phyloP scores from a whole-genome alignment of 1,284 basidiomycete genomes.

The Ganoderma sinense region DNA sequence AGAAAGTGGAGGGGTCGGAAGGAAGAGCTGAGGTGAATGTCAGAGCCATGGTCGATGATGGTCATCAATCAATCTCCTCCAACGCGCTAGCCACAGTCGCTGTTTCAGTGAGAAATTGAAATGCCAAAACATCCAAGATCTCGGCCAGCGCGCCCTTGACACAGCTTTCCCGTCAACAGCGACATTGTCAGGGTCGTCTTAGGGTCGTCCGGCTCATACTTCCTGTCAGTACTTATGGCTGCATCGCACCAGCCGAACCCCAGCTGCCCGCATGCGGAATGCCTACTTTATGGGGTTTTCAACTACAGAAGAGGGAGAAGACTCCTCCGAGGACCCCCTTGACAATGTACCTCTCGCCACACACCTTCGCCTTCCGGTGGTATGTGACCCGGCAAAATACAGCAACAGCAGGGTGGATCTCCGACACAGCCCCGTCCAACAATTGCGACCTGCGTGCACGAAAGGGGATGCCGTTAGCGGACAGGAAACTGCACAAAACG shows the following conservation, averaged over 20 bases:
- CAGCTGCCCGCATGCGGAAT: too few species aligned
- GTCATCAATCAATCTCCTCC: not conserved
- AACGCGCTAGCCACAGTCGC: not conserved
- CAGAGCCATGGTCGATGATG: not conserved
- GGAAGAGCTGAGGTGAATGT: not conserved
- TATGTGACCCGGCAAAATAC: not conserved
- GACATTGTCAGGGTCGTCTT: not conserved
- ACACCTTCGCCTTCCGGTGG: not conserved
- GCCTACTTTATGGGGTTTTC: not conserved
- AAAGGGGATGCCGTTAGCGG: not conserved
- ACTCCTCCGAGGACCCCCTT: not conserved
- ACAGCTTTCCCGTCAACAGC: not conserved
- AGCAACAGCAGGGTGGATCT: not conserved
- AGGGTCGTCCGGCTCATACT: too few species aligned
- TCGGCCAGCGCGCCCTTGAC: not conserved
- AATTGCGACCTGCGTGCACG: not conserved
- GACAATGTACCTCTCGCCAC: not conserved
- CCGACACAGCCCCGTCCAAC: not conserved
- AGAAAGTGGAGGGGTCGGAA: not conserved
- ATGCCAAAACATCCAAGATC: not conserved
- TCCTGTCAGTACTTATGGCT: too few species aligned
- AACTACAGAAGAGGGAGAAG: not conserved
- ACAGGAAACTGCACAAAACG: not conserved
- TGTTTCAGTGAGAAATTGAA: not conserved
- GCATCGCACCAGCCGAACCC: too few species aligned